These are phyloP conservation scores for Climacium dendroides DNA, from an alignment of 225 moss, liverwort and hornwort genomes.

Conservation along the genomic window DNA sequence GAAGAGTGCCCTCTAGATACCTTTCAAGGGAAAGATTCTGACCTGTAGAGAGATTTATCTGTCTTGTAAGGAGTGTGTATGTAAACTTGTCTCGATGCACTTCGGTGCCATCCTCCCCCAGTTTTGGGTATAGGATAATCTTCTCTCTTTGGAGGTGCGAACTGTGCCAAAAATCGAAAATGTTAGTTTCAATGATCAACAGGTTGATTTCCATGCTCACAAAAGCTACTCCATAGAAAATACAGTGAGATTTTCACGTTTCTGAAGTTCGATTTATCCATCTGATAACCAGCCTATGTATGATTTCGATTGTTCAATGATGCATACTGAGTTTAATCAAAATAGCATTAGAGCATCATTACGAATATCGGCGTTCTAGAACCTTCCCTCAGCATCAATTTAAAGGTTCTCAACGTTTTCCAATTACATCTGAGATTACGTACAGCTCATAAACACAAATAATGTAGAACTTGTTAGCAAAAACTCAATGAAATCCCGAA, in stretches of 20 bases:
- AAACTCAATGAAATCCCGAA: background rate
- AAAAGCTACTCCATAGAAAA: background rate
- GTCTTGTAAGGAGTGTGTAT: constrained; percentile 15
- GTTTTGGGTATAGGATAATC: constrained; percentile 15
- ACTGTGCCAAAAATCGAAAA: background rate
- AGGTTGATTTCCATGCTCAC: background rate
- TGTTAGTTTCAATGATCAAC: background rate
- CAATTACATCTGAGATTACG: background rate
- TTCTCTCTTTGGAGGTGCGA: background rate
- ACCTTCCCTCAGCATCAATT: background rate
- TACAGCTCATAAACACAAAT: background rate
- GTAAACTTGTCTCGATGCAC: constrained; percentile 12
- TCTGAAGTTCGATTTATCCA: background rate
- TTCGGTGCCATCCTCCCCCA: constrained; percentile 36
- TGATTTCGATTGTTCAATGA: background rate
- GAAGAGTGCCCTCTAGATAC: background rate
- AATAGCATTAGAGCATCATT: background rate
- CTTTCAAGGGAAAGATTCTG: background rate
- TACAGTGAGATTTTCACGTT: background rate
- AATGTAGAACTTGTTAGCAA: background rate
- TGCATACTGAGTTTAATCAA: background rate
- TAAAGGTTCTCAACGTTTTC: background rate
- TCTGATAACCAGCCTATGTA: background rate
- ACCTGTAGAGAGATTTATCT: constrained; percentile 18
- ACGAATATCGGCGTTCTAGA: background rate